These are phyloP conservation scores for Gyromitra esculenta DNA, from an alignment of 2,329 filamentous ascomycete species.

Conservation along the genomic window DNA sequence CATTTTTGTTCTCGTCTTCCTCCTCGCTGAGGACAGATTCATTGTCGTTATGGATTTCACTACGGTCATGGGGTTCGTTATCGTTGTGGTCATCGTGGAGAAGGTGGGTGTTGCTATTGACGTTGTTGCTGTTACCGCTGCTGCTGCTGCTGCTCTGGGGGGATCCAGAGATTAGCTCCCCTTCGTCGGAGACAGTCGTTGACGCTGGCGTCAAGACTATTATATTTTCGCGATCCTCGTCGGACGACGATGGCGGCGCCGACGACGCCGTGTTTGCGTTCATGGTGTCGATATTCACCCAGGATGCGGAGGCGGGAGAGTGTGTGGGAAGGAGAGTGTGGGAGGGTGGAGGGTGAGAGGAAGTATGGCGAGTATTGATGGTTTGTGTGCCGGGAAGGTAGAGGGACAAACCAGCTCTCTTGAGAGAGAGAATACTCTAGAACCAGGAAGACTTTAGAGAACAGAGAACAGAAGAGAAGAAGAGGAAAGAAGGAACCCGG, in stretches of 20 bases:
- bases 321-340: neutral
- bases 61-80: neutral
- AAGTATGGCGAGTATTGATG: neutral
- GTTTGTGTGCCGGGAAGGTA: constrained; percentile 5
- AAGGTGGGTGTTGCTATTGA: neutral
- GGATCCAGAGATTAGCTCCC: constrained; percentile 10
- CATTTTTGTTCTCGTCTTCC: constrained; percentile 1
- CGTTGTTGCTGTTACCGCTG: neutral
- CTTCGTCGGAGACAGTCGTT: constrained; percentile 48
- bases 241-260: constrained; percentile 29
- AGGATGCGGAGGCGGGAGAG: neutral
- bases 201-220: constrained; percentile 47
- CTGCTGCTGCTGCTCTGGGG: constrained; percentile 3
- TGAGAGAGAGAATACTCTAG: constrained; percentile 1
- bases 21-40: constrained; percentile 1
- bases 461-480: constrained; percentile 1
- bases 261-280: constrained; percentile 38
- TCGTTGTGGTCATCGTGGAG: neutral
- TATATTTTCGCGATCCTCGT: constrained; percentile 45
- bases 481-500: constrained; percentile 15
- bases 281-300: constrained; percentile 12
- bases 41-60: constrained; percentile 10
- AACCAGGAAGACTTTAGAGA: neutral
- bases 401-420: neutral
- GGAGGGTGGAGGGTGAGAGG: neutral